Percentiles rank a stretch among this genome's conserved stretches.
Evolutionary conservation across 805 yeast species (phyloP).

Genomic region (Sugiyamaella smithiae): DNA sequence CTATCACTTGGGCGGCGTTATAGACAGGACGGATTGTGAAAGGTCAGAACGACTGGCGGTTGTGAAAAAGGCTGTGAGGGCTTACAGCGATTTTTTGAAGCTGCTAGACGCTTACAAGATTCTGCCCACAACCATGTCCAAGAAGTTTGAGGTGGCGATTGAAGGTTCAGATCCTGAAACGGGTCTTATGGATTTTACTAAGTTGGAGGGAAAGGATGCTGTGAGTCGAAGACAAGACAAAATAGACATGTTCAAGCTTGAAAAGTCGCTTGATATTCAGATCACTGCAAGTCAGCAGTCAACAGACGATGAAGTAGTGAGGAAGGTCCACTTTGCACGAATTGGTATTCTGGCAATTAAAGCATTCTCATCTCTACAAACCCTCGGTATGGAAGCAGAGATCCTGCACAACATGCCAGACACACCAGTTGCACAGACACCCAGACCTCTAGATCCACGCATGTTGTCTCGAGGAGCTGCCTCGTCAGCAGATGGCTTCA

Average conservation of each 20-base stretch:
- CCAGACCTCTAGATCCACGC: neutral
- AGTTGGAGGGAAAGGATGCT: slow-evolving; percentile 32
- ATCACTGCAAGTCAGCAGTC: slow-evolving; percentile 33
- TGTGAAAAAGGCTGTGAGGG: slow-evolving; percentile 21
- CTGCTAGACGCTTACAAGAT: slow-evolving; percentile 25
- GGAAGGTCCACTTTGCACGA: slow-evolving; percentile 56
- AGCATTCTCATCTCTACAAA: slow-evolving; percentile 56
- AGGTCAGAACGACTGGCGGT: slow-evolving; percentile 20
- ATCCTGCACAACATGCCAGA: slow-evolving; percentile 51
- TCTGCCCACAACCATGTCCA: slow-evolving; percentile 18
- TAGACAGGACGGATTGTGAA: slow-evolving; percentile 31
- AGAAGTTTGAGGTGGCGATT: slow-evolving; percentile 15
- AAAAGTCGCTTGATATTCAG: slow-evolving; percentile 49
- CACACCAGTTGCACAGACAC: slow-evolving; percentile 19
- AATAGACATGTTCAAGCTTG: slow-evolving; percentile 62
- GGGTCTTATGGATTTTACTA: slow-evolving; percentile 12
- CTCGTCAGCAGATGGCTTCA: slow-evolving; percentile 43
- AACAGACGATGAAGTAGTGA: slow-evolving; percentile 61
- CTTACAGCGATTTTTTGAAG: slow-evolving; percentile 27
- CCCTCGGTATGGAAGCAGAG: slow-evolving; percentile 61
- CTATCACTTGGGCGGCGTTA: slow-evolving; percentile 51
- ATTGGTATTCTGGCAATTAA: slow-evolving; percentile 50
- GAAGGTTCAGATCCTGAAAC: neutral
- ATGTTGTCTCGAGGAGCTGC: neutral
- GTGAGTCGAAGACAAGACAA: slow-evolving; percentile 61